Evolutionary conservation across 768 basidiomycete genomes (phyloP).

Genomic region (Trametes cinnabarina): DNA sequence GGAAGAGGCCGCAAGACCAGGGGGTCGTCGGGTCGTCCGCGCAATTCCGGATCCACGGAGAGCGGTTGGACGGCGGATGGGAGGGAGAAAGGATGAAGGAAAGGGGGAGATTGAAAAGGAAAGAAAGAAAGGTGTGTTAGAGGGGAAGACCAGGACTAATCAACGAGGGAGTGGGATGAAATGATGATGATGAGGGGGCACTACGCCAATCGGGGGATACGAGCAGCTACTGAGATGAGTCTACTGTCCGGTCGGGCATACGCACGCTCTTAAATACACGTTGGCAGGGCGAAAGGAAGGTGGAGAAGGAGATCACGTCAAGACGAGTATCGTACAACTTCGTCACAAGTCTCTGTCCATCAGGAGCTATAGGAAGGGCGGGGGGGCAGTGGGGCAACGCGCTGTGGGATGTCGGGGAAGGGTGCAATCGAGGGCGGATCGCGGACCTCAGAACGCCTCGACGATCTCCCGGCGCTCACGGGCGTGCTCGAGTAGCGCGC

Average conservation of each 20-base stretch:
- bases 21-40: neutral
- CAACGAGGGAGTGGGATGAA: slow-evolving; percentile 16
- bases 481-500: slow-evolving; percentile 77
- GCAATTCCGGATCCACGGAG: neutral
- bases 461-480: slow-evolving; percentile 73
- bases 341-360: slow-evolving; percentile 10
- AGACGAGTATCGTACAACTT: slow-evolving; percentile 25
- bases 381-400: neutral
- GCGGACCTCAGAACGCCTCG: slow-evolving; percentile 55
- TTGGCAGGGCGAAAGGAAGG: slow-evolving; percentile 18
- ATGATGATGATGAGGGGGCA: slow-evolving; percentile 18
- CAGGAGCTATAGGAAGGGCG: slow-evolving; percentile 4
- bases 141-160: slow-evolving; percentile 17
- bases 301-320: slow-evolving; percentile 7
- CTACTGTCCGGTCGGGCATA: slow-evolving; percentile 19
- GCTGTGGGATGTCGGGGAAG: neutral
- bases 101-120: neutral
- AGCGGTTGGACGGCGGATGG: neutral
- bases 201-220: slow-evolving; percentile 18
- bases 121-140: slow-evolving; percentile 10
- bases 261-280: slow-evolving; percentile 25
- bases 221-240: slow-evolving; percentile 5
- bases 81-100: neutral
- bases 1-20: slow-evolving; percentile 12
- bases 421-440: neutral